phyloP scores from a whole-genome alignment of 2,329 filamentous ascomycete genomes.

The Clonostachys rosea region DNA sequence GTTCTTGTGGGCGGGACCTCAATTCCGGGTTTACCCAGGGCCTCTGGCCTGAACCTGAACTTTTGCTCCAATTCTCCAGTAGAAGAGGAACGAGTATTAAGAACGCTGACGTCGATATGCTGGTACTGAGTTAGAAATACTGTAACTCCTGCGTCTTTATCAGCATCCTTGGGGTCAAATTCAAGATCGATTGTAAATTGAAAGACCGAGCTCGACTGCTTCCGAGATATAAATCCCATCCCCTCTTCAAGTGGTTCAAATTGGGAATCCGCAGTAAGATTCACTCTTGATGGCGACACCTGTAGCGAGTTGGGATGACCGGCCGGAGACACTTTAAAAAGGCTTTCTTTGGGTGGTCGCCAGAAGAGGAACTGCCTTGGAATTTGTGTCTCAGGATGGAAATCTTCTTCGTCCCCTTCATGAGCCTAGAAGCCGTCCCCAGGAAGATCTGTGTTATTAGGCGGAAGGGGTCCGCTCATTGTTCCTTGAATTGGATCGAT shows the following conservation, averaged over 20 bases:
- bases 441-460: slow-evolving; percentile 14
- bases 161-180: slow-evolving; percentile 26
- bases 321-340: slow-evolving; percentile 37
- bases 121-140: slow-evolving; percentile 49
- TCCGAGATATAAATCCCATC: slow-evolving; percentile 41
- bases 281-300: slow-evolving; percentile 41
- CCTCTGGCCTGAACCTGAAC: slow-evolving; percentile 37
- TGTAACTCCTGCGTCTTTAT: slow-evolving; percentile 47
- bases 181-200: slow-evolving; percentile 38
- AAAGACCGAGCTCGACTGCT: slow-evolving; percentile 51
- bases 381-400: slow-evolving; percentile 33
- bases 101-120: slow-evolving; percentile 41
- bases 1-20: neutral
- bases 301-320: slow-evolving; percentile 36
- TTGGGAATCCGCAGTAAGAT: slow-evolving; percentile 39
- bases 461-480: slow-evolving; percentile 29
- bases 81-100: slow-evolving; percentile 18
- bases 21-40: slow-evolving; percentile 22
- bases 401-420: slow-evolving; percentile 38
- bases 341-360: slow-evolving; percentile 40
- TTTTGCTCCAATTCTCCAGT: slow-evolving; percentile 24
- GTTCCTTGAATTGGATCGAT: slow-evolving; percentile 12
- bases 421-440: slow-evolving; percentile 32
- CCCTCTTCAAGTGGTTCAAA: slow-evolving; percentile 36
- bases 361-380: slow-evolving; percentile 52